These are phyloP conservation scores for Lolium rigidum DNA, from an alignment of 176 grass and related monocot genomes.

Conservation along the genomic window DNA sequence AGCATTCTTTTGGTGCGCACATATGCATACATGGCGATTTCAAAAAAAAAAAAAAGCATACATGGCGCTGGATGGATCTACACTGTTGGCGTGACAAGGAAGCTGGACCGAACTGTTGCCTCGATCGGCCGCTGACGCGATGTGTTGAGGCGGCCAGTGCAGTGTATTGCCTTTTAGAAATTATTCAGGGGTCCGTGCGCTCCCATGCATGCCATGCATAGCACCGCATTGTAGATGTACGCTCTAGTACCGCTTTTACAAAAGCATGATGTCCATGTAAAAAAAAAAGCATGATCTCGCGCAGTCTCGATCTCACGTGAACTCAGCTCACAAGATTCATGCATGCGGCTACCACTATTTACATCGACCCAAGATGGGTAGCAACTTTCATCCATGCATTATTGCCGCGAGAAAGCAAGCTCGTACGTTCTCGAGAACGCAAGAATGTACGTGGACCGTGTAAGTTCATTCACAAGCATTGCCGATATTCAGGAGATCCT, in stretches of 20 bases:
- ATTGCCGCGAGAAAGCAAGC: too few species aligned
- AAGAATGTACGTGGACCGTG: too few species aligned
- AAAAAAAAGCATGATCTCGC: too few species aligned
- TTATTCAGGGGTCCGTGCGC: not conserved
- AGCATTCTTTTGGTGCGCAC: conserved; percentile 1
- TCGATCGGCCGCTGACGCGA: conserved; percentile 10
- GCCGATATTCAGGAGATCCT: too few species aligned
- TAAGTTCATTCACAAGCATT: too few species aligned
- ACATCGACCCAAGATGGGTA: too few species aligned
- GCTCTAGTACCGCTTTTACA: not conserved
- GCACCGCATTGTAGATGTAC: not conserved
- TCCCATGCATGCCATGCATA: conserved; percentile 18
- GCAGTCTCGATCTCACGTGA: too few species aligned
- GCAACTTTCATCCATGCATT: too few species aligned
- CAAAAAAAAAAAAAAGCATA: too few species aligned
- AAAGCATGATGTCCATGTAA: conserved; percentile 23
- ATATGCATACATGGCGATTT: conserved; percentile 3
- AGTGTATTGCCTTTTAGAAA: not conserved
- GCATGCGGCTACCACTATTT: too few species aligned
- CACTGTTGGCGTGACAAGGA: conserved; percentile 12
- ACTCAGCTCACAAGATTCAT: too few species aligned
- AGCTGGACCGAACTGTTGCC: conserved; percentile 7
- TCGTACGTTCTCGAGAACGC: too few species aligned
- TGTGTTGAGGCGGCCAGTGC: not conserved
- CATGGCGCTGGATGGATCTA: not conserved